Percentiles rank a stretch among this genome's conserved stretches.
These are phyloP conservation scores for Xerocomus amazonicus DNA, from an alignment of 1,284 basidiomycete genomes.

Conservation along the genomic window DNA sequence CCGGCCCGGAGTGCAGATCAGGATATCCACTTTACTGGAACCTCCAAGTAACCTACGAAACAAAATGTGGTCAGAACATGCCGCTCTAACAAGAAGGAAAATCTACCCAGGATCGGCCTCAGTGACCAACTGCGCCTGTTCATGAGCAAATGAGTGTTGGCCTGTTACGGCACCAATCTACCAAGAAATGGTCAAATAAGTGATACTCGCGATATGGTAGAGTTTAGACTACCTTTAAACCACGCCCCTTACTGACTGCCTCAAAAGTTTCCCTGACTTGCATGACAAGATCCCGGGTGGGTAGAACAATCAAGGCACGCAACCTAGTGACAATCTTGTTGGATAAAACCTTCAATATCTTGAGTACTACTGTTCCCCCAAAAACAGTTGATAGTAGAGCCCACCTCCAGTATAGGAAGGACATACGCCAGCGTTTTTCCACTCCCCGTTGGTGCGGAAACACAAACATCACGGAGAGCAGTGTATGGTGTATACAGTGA, in stretches of 20 bases:
- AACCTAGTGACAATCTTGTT: conserved; percentile 75
- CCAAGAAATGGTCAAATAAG: conserved; percentile 1
- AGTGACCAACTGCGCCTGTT: conserved; percentile 69
- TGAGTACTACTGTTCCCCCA: conserved; percentile 1
- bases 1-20: conserved; percentile 94
- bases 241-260: conserved; percentile 77
- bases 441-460: conserved; percentile 97
- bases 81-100: not conserved
- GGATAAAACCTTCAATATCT: conserved; percentile 58
- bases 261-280: conserved; percentile 95
- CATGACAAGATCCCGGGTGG: conserved; percentile 91
- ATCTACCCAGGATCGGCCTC: conserved; percentile 49
- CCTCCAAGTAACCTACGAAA: conserved; percentile 61
- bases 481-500: conserved; percentile 69
- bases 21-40: conserved; percentile 86
- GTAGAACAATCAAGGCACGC: conserved; percentile 89
- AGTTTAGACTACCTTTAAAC: conserved; percentile 63
- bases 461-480: conserved; percentile 81
- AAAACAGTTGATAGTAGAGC: conserved; percentile 12
- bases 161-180: conserved; percentile 80
- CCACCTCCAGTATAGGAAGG: conserved; percentile 86
- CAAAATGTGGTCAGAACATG: not conserved
- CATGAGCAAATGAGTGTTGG: conserved; percentile 81
- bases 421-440: conserved; percentile 97
- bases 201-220: not conserved